Percentiles rank a stretch among this genome's conserved stretches.
These are phyloP conservation scores for Asterophora parasitica DNA, from an alignment of 768 basidiomycete genomes.

Conservation along the genomic window DNA sequence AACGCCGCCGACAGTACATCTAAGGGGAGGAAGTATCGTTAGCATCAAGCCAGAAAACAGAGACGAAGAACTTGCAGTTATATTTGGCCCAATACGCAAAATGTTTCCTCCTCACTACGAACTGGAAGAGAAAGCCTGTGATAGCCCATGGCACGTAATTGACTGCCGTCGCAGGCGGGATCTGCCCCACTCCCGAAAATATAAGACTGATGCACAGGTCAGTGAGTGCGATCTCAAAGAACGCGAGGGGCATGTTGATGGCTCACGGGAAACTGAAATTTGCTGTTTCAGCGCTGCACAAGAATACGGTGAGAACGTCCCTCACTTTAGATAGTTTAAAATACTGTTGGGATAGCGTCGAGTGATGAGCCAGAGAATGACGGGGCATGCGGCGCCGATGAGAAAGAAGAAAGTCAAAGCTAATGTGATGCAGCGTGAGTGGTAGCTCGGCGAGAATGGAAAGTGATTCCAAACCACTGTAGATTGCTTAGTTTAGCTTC, in stretches of 20 bases:
- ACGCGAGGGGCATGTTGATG: not conserved
- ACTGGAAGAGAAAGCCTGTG: conserved; percentile 76
- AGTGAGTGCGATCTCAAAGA: not conserved
- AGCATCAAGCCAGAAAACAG: not conserved
- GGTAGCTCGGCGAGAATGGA: not conserved
- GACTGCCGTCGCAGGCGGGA: conserved; percentile 81
- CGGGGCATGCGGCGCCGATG: conserved; percentile 61
- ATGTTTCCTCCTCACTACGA: conserved; percentile 56
- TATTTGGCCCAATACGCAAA: conserved; percentile 78
- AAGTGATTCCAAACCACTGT: not conserved
- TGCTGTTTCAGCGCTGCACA: conserved; percentile 1
- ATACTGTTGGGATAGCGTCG: conserved; percentile 59
- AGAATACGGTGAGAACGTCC: conserved; percentile 3
- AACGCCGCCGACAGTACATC: conserved; percentile 74
- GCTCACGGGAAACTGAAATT: conserved; percentile 43
- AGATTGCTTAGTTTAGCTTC: not conserved
- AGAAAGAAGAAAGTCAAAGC: conserved; percentile 70
- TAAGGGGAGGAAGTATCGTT: conserved; percentile 17
- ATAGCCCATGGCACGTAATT: conserved; percentile 82
- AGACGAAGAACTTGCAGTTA: conserved; percentile 47
- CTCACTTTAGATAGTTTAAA: conserved; percentile 66
- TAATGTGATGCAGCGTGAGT: conserved; percentile 14
- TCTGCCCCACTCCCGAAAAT: conserved; percentile 60
- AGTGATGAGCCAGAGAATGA: conserved; percentile 58
- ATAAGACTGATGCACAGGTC: conserved; percentile 40